phyloP scores from a whole-genome alignment of 2,329 filamentous ascomycete species.

The Ceratocystiopsis sp. region DNA sequence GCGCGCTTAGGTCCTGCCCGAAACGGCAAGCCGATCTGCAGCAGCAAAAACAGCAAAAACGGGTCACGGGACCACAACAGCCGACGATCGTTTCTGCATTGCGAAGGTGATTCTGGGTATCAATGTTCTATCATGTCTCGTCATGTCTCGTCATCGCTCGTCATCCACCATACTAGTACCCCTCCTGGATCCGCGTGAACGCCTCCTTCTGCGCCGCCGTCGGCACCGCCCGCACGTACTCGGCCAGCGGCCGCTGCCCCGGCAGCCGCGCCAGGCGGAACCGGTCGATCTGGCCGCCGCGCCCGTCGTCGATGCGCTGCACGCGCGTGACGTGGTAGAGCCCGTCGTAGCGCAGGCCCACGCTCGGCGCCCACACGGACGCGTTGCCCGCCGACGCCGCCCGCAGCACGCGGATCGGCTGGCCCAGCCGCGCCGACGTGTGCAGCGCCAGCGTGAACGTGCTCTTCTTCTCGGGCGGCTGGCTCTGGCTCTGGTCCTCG shows the following conservation, averaged over 20 bases:
- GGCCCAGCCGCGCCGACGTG: slow-evolving; percentile 5
- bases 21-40: too few relatives aligned
- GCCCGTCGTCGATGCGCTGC: slow-evolving; percentile 3
- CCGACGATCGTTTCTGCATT: too few relatives aligned
- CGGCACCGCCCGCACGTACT: slow-evolving; percentile 6
- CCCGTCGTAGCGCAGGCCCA: slow-evolving; percentile 20
- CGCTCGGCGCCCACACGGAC: slow-evolving; percentile 7
- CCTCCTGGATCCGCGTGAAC: slow-evolving; percentile 7
- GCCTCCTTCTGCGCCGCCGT: slow-evolving; percentile 6
- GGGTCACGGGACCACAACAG: too few relatives aligned
- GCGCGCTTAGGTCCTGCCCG: too few relatives aligned
- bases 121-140: too few relatives aligned
- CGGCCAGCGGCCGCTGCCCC: slow-evolving; percentile 8
- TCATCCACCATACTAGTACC: too few relatives aligned
- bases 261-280: slow-evolving; percentile 11
- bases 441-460: slow-evolving; percentile 10
- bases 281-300: slow-evolving; percentile 10
- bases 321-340: slow-evolving; percentile 14
- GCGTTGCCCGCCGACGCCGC: slow-evolving; percentile 5
- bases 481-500: not conserved
- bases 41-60: too few relatives aligned
- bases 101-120: too few relatives aligned
- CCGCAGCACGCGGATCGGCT: slow-evolving; percentile 16
- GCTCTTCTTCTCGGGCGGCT: slow-evolving; percentile 1
- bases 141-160: too few relatives aligned